Base-by-base conservation (phyloP, 345 rosid species). In the Punica granatum region DNA sequence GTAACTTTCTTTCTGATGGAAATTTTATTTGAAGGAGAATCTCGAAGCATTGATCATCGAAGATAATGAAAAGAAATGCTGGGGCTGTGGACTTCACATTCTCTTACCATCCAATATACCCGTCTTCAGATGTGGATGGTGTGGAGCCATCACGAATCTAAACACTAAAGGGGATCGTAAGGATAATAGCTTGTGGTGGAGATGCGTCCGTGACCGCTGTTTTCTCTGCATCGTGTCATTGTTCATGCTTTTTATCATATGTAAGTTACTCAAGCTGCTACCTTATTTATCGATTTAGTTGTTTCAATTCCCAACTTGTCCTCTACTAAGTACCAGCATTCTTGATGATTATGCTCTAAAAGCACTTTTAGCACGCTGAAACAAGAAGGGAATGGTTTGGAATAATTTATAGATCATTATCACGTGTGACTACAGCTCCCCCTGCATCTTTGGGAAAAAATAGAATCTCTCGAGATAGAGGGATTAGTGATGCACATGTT, bases 71-170 rank as follows among this genome's bases (percentile, higher is more conserved):
- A 75, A 84, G 67, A 48, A 72, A 23, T 90, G 98, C 72, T 90
- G 98, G 97, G 98, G 98, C n/a, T 93, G 98, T 74, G 98, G 97
- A 68, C 67, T 90, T 44, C 86, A 79, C 56, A 88, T 87, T 62
- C 80, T 86, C 77, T 90, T 87, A 70, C 92, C 94, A 14, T 76
- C 96, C 39, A 75, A 80, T 19, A 67, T 90, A 0, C 86, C 85
- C 67, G 60, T 85, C 79, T 90, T 93, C 72, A 90, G 89, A 78
- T 93, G 97, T 59, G 90, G 92, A 36, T 93, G 97, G 98, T 93
- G 98, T 82, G 98, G 97, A 74, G 98, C 98, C 39, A 77, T 93
- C 69, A 88, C 98, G 11, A 79, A 76, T 74, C 85, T 79, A 67
- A 84, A 80, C 46, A 70, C 77, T 10, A 49, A 53, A 68, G 54